Base-by-base conservation (phyloP, 768 basidiomycete genomes). In the Tephrocybe sp. region DNA sequence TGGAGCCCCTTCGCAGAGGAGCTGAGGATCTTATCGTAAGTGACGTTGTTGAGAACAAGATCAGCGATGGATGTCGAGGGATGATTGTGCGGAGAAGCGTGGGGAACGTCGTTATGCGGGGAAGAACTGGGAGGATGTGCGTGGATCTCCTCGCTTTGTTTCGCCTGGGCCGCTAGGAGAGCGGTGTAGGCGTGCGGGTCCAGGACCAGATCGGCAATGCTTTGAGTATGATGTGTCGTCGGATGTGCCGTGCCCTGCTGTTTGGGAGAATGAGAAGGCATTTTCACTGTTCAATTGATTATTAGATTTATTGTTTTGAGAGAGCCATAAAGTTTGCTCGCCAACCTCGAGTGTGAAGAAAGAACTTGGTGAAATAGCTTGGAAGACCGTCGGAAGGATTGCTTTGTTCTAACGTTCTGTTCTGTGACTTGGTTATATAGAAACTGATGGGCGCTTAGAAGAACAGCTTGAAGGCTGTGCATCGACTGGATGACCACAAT, bases 11-110 rank as follows among this genome's bases (percentile, higher is more conserved):
- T 61, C 22, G 54, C 35, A 13, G 52, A 55, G 2, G 60, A 58
- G 24, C 55, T 61, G 40, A 63, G 51, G 31, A 63, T 61, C 4
- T 52, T 55, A 48, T 61, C 60, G 38, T 63, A 63, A 9, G 60
- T 63, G 19, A 61, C 35, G 31, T 57, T 54, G 44, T 61, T 41
- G 22, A 63, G 49, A 12, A 58, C 46, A 22, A 58, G 44, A 35
- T 63, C 60, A 1, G 53, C 36, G 15, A 60, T 43, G 8, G 60
- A 63, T 4, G 50, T 51, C 24, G 39, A 19, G 31, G 60, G 41
- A 15, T 44, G 45, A 16, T 16, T 16, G 9, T 15, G 27, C 18
- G 49, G 37, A 28, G 42, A n/a, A 7, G 51, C 18, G 16, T 8
- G 13, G 9, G 34, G 30, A 36, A 13, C 5, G 24, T 32, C 19